A percentile compares a stretch with the other conserved stretches of the same genome.
Evolutionary conservation across 768 basidiomycete genomes (phyloP).

Genomic region (Calocera cornea): DNA sequence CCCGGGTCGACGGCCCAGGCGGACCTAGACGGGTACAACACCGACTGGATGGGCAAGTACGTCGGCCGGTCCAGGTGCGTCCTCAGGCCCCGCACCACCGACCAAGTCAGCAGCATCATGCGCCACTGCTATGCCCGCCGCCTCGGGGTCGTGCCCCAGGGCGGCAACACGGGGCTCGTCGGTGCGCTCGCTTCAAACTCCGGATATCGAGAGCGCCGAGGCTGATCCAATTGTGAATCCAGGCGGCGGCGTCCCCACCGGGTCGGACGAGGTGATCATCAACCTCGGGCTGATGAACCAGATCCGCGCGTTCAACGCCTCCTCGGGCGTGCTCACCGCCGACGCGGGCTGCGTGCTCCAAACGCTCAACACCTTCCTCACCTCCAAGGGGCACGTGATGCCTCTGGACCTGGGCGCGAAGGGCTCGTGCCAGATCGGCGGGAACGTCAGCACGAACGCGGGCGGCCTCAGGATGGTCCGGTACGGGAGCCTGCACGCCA

Average conservation of each 20-base stretch:
- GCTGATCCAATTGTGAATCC: no score
- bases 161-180: conserved; percentile 95
- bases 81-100: conserved; percentile 72
- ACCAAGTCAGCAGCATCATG: conserved; percentile 79
- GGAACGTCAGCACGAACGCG: conserved; percentile 93
- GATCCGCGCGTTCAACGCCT: conserved; percentile 69
- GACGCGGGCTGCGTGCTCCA: conserved; percentile 94
- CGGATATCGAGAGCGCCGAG: no score
- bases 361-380: conserved; percentile 70
- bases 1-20: conserved; percentile 22
- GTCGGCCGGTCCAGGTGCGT: conserved; percentile 72
- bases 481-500: conserved; percentile 90
- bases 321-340: conserved; percentile 77
- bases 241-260: conserved; percentile 63
- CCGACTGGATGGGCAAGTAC: conserved; percentile 96
- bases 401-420: conserved; percentile 92
- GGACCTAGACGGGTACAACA: conserved; percentile 69
- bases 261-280: conserved; percentile 76
- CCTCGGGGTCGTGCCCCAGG: conserved; percentile 91
- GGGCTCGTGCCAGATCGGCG: conserved; percentile 96
- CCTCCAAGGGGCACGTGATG: conserved; percentile 85
- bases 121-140: conserved; percentile 69
- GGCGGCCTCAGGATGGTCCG: conserved; percentile 89
- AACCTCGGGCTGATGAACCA: conserved; percentile 70
- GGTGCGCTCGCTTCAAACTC: no score